phyloP scores from a whole-genome alignment of 2,329 filamentous ascomycete species.

The Fusarium cicatricum region DNA sequence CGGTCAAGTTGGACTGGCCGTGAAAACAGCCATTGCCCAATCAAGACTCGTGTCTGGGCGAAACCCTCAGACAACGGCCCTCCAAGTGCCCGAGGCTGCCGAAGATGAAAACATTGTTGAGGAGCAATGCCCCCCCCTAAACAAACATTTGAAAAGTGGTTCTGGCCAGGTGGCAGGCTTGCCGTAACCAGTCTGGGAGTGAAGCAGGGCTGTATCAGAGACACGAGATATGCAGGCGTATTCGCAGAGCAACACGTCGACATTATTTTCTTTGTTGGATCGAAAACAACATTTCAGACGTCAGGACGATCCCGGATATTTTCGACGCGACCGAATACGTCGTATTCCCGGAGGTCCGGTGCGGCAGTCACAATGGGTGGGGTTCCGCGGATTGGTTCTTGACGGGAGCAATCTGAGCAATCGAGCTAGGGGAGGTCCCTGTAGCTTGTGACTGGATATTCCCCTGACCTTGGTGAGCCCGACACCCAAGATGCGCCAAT shows the following conservation, averaged over 20 bases:
- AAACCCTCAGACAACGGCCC: background rate
- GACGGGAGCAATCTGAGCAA: conserved; percentile 14
- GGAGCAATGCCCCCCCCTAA: background rate
- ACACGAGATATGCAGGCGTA: background rate
- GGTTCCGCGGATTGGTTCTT: conserved; percentile 5
- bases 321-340: conserved; percentile 36
- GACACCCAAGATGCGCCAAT: conserved; percentile 22
- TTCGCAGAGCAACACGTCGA: too few species aligned
- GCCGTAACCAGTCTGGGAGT: background rate
- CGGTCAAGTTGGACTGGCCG: conserved; percentile 30
- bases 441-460: conserved; percentile 18
- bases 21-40: conserved; percentile 18
- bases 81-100: background rate
- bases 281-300: background rate
- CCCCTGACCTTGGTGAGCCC: conserved; percentile 13
- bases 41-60: background rate
- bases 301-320: conserved; percentile 13
- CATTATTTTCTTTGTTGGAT: too few species aligned
- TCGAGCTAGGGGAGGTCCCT: conserved; percentile 32
- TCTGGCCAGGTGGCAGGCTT: background rate
- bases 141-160: background rate
- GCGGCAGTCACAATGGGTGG: background rate
- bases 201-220: background rate
- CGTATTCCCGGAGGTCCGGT: conserved; percentile 18
- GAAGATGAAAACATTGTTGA: conserved; percentile 5